Conservation (phyloP, 768 basidiomycete genomes). For the Leccinum subtestaceum region DNA sequence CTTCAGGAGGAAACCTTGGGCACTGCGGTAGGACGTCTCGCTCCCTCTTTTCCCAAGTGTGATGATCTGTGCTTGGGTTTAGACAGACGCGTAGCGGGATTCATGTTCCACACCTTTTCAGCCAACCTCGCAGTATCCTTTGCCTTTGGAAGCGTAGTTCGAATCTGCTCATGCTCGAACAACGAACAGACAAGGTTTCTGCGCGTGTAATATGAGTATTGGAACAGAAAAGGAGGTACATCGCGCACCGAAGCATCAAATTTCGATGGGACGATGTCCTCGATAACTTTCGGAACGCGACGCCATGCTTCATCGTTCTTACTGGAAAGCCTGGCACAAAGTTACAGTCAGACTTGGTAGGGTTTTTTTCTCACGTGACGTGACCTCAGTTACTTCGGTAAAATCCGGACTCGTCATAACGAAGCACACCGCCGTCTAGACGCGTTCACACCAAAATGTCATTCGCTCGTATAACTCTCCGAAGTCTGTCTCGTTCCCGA, state of each 20-base stretch:
- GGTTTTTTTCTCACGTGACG: neutral
- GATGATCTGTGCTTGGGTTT: constrained; percentile 60
- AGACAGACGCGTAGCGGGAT: neutral
- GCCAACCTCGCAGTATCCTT: constrained; percentile 88
- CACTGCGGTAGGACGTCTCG: constrained; percentile 64
- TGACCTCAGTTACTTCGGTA: constrained; percentile 15
- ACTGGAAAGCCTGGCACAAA: neutral
- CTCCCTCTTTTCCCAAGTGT: constrained; percentile 87
- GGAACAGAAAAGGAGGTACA: neutral
- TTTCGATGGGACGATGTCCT: constrained; percentile 89
- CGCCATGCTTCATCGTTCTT: constrained; percentile 86
- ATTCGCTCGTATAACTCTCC: constrained; percentile 33
- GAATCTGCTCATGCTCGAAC: constrained; percentile 92
- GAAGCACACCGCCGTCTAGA: constrained; percentile 1
- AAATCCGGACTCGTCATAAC: constrained; percentile 21
- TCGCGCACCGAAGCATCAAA: constrained; percentile 81
- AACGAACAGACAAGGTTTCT: constrained; percentile 95
- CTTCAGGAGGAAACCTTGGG: constrained; percentile 77
- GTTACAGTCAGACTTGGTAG: no score
- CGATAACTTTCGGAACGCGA: constrained; percentile 89
- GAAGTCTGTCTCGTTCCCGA: constrained; percentile 26
- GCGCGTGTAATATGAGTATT: constrained; percentile 4
- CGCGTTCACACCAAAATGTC: constrained; percentile 34
- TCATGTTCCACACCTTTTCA: constrained; percentile 64
- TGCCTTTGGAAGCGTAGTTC: constrained; percentile 94